Evolutionary conservation across 331 rosid genomes (phyloP), one percentile per base, ranked within the genome.

Genomic region (Cucumis variabilis): DNA sequence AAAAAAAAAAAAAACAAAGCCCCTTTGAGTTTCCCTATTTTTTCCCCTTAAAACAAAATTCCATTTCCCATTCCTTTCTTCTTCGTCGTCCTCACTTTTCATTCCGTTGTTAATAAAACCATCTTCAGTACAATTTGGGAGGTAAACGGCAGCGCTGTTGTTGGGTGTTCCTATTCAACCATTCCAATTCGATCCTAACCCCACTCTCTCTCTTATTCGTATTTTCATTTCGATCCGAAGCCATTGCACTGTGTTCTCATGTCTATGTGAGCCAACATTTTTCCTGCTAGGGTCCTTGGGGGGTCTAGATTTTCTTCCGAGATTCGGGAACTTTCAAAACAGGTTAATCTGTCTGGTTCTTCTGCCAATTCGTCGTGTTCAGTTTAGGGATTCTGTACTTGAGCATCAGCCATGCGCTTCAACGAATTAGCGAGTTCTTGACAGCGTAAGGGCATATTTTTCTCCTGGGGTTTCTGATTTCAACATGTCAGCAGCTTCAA

Each of bases 401-500:
- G 50, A 19, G 25, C 85, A 28, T 53, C 23, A 23, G 69, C 28
- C 71, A 30, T 62, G 28, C 72, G 69, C 63, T 53, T 78, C 85
- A 46, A 63, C 53, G 27, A 86, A 30, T 16, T 7, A 20, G 28
- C 50, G 30, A 55, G n/a, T 76, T 11, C 41, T 30, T 69, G 86
- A 30, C 13, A 89, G 86, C 86, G 24, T 62, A 68, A 87, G 79
- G 5, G 67, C 87, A 50, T 70, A 70, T 82, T 93, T 87, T 44
- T 86, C 71, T 10, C 62, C 86, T 94, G 91, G 96, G 93, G 96
- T 90, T 93, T 93, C 10, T 55, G 87, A 51, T 88, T 27, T 84
- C 74, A 80, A 50, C 51, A 97, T 97, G 98, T 91, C 96, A 16
- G 93, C 92, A 86, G 60, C 85, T 92, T 93, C 98, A 65, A 91